Percentiles rank a stretch among this genome's conserved stretches.
These are phyloP conservation scores for Diutina scorzettiae DNA, from an alignment of 1,139 yeast species.

Conservation along the genomic window DNA sequence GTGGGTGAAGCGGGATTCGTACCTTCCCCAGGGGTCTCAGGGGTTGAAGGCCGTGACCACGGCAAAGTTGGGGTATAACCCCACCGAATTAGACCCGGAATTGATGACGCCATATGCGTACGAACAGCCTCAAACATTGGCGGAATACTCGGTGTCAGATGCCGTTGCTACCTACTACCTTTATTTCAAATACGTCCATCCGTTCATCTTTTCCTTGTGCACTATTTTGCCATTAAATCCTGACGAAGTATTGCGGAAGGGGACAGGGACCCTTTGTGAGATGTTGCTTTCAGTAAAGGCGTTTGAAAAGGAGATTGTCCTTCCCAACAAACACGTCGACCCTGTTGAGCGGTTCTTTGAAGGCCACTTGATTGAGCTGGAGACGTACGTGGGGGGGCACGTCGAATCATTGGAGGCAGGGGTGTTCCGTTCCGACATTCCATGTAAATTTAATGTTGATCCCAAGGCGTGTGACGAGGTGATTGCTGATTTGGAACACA, in stretches of 20 bases:
- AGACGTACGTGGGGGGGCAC: conserved; percentile 98
- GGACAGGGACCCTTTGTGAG: conserved; percentile 98
- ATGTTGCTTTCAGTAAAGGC: conserved; percentile 98
- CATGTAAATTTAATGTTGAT: conserved; percentile 65
- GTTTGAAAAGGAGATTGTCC: conserved; percentile 56
- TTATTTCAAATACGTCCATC: conserved; percentile 94
- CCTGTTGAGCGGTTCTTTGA: conserved; percentile 88
- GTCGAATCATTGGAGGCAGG: conserved; percentile 98
- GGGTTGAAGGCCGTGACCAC: conserved; percentile 98
- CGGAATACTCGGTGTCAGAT: conserved; percentile 97
- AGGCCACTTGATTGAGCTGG: conserved; percentile 89
- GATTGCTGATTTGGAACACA: conserved; percentile 56
- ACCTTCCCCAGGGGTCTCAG: conserved; percentile 96
- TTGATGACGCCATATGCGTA: conserved; percentile 96
- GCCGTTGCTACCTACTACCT: conserved; percentile 97
- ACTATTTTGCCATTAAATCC: conserved; percentile 94
- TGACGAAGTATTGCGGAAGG: conserved; percentile 90
- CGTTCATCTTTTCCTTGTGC: conserved; percentile 90
- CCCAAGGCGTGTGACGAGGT: conserved; percentile 77
- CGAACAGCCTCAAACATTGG: conserved; percentile 81
- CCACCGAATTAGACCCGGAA: conserved; percentile 94
- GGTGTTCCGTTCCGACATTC: conserved; percentile 84
- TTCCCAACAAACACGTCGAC: conserved; percentile 90
- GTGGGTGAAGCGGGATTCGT: conserved; percentile 99
- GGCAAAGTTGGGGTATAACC: conserved; percentile 90